A percentile compares a stretch with the other conserved stretches of the same genome.
Evolutionary conservation across 345 rosid genomes (phyloP).

Genomic region (Mercurialis annua): DNA sequence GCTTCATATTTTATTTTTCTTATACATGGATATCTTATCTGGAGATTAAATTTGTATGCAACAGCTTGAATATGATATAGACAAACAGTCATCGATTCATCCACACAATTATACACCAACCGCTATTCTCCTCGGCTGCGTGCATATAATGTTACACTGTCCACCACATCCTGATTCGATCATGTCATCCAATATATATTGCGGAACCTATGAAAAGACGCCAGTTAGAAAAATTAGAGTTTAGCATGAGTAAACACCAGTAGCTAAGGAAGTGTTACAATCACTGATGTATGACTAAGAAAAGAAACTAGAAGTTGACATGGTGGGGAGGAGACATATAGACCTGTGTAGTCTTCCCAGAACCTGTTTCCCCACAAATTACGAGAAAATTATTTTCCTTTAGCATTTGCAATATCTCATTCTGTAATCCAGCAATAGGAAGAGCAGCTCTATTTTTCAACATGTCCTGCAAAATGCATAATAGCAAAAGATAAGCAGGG

Average conservation of each 20-base stretch:
- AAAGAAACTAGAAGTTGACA: background rate
- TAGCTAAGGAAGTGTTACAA: background rate
- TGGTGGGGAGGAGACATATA: slow-evolving; percentile 4
- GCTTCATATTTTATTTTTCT: background rate
- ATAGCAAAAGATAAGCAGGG: background rate
- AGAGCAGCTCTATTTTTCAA: slow-evolving; percentile 61
- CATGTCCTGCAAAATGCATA: slow-evolving; percentile 51
- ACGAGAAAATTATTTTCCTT: slow-evolving; percentile 75
- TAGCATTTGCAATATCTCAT: slow-evolving; percentile 56
- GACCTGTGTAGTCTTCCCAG: slow-evolving; percentile 98
- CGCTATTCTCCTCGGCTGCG: slow-evolving; percentile 93
- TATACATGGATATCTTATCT: background rate
- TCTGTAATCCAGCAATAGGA: slow-evolving; percentile 70
- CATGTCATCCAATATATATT: slow-evolving; percentile 92
- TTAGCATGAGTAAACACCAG: background rate
- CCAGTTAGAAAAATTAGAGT: slow-evolving; percentile 17
- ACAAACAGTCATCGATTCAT: slow-evolving; percentile 5
- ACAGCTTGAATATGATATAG: background rate
- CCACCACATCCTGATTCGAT: slow-evolving; percentile 78
- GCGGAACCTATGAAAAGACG: slow-evolving; percentile 65
- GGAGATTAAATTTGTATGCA: background rate
- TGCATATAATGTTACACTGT: slow-evolving; percentile 82
- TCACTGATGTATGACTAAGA: slow-evolving; percentile 5
- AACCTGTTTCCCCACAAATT: slow-evolving; percentile 96
- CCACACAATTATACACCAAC: slow-evolving; percentile 38